These are phyloP conservation scores for Hypoxylon cercidicola DNA, from an alignment of 495 filamentous ascomycete species.

Conservation along the genomic window DNA sequence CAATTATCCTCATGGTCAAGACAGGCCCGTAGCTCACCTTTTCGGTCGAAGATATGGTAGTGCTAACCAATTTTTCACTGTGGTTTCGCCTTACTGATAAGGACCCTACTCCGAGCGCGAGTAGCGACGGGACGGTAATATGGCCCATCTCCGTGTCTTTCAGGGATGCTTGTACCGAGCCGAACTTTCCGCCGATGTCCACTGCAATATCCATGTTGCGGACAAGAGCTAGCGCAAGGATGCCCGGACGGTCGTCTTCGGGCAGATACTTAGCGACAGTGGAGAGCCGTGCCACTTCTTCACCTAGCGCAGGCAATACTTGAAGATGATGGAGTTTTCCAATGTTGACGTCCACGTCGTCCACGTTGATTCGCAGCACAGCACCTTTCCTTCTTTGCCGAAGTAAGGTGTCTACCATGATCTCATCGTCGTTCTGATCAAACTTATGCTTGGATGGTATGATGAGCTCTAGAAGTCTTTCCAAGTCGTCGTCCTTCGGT, in stretches of 20 bases:
- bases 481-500: slow-evolving; percentile 83
- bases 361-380: slow-evolving; percentile 77
- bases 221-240: slow-evolving; percentile 78
- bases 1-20: slow-evolving; percentile 77
- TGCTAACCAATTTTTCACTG: slow-evolving; percentile 72
- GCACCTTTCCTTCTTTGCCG: slow-evolving; percentile 90
- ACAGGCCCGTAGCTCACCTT: slow-evolving; percentile 57
- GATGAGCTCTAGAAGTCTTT: slow-evolving; percentile 82
- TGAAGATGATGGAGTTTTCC: slow-evolving; percentile 68
- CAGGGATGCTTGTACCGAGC: slow-evolving; percentile 65
- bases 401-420: slow-evolving; percentile 90
- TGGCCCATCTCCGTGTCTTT: slow-evolving; percentile 78
- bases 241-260: slow-evolving; percentile 92
- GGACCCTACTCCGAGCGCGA: slow-evolving; percentile 75
- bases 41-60: slow-evolving; percentile 51
- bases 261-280: slow-evolving; percentile 94
- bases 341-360: slow-evolving; percentile 66
- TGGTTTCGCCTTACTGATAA: slow-evolving; percentile 70
- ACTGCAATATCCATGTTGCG: slow-evolving; percentile 67
- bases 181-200: slow-evolving; percentile 71
- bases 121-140: slow-evolving; percentile 82
- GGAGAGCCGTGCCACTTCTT: slow-evolving; percentile 82
- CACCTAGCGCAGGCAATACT: slow-evolving; percentile 72
- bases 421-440: slow-evolving; percentile 86
- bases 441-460: slow-evolving; percentile 94